Conservation (phyloP, 2,329 filamentous ascomycete genomes). For the Monilinia fructicola region DNA sequence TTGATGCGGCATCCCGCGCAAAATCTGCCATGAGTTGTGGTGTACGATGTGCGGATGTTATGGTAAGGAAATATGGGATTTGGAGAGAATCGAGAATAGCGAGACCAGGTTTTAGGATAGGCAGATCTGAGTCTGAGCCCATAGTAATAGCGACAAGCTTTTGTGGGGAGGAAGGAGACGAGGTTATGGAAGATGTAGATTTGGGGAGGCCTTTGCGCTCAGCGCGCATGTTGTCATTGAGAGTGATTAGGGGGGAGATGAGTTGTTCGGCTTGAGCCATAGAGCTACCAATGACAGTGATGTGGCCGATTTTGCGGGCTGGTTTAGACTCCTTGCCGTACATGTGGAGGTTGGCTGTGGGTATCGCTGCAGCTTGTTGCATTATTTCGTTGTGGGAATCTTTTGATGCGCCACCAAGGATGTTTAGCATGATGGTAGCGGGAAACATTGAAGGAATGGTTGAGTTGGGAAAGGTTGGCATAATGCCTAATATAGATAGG, state of each 20-base stretch:
- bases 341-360: conserved; percentile 70
- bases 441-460: conserved; percentile 43
- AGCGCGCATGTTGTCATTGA: conserved; percentile 59
- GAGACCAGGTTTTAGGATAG: conserved; percentile 69
- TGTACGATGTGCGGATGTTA: conserved; percentile 79
- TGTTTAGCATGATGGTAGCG: conserved; percentile 74
- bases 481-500: conserved; percentile 70
- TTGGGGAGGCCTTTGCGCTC: conserved; percentile 48
- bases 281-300: conserved; percentile 72
- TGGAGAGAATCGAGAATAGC: conserved; percentile 51
- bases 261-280: conserved; percentile 67
- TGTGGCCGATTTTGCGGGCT: conserved; percentile 91
- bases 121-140: conserved; percentile 73
- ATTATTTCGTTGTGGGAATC: conserved; percentile 60
- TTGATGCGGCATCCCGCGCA: conserved; percentile 43
- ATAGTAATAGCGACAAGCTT: conserved; percentile 76
- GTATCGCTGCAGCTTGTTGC: conserved; percentile 55
- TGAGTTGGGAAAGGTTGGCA: conserved; percentile 35
- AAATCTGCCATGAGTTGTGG: conserved; percentile 68
- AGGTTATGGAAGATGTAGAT: conserved; percentile 43
- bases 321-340: conserved; percentile 90
- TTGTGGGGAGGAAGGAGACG: conserved; percentile 26
- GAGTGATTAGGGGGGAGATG: conserved; percentile 67
- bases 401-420: conserved; percentile 67
- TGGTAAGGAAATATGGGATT: conserved; percentile 71